phyloP scores from a whole-genome alignment of 2,329 filamentous ascomycete genomes.

The Geoglossum cookeanum region DNA sequence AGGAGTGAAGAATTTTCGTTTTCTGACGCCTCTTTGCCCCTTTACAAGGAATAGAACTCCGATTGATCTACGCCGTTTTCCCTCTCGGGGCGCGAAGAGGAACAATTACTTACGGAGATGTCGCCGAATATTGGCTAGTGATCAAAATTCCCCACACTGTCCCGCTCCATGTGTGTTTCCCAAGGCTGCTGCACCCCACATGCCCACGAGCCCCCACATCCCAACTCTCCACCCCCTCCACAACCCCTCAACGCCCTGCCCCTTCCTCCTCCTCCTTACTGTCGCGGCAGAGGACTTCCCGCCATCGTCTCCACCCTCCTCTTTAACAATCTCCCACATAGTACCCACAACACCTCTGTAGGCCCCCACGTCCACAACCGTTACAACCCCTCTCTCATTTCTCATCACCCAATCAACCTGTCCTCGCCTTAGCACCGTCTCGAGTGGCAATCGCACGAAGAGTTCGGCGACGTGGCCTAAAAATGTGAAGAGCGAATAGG shows the following conservation, averaged over 20 bases:
- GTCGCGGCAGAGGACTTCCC: constrained; percentile 5
- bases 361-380: constrained; percentile 59
- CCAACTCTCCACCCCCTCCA: constrained; percentile 62
- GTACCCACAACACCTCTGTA: constrained; percentile 83
- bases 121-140: too few species aligned
- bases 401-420: constrained; percentile 26
- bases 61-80: too few species aligned
- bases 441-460: constrained; percentile 71
- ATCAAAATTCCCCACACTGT: not conserved
- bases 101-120: too few species aligned
- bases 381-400: constrained; percentile 28
- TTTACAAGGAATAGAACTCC: not conserved
- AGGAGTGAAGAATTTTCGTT: not conserved
- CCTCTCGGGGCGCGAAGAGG: not conserved
- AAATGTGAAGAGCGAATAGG: constrained; percentile 71
- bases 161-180: constrained; percentile 35
- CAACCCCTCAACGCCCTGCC: constrained; percentile 48
- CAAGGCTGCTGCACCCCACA: constrained; percentile 51
- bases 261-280: constrained; percentile 29
- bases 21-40: not conserved
- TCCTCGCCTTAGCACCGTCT: constrained; percentile 76
- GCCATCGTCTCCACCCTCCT: constrained; percentile 43
- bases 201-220: constrained; percentile 56
- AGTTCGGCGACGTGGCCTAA: constrained; percentile 61
- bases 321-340: constrained; percentile 67